These are phyloP conservation scores for Pichia sp. DNA, from an alignment of 1,139 yeast genomes.

Conservation along the genomic window DNA sequence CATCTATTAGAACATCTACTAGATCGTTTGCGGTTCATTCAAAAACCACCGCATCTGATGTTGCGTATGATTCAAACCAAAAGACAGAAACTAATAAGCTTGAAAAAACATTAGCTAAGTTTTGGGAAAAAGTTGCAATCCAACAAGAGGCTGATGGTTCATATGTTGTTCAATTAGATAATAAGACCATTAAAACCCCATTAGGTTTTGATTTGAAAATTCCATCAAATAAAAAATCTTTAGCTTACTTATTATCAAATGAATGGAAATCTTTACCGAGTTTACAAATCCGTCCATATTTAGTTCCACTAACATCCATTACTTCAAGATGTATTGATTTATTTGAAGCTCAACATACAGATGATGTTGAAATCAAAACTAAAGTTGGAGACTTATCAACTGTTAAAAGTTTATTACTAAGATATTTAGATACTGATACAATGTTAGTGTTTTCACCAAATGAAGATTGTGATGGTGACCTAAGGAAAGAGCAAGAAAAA, in stretches of 20 bases:
- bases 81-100: constrained; percentile 63
- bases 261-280: constrained; percentile 82
- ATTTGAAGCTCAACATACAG: constrained; percentile 31
- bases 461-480: constrained; percentile 74
- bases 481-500: constrained; percentile 71
- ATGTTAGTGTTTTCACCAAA: constrained; percentile 78
- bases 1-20: not conserved
- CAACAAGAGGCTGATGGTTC: constrained; percentile 24
- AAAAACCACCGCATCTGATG: not conserved
- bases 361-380: constrained; percentile 44
- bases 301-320: constrained; percentile 81
- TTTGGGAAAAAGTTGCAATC: constrained; percentile 78
- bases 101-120: constrained; percentile 63
- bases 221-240: constrained; percentile 50
- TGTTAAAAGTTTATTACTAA: constrained; percentile 51
- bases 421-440: constrained; percentile 91
- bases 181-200: constrained; percentile 78
- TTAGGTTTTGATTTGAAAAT: constrained; percentile 63
- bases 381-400: constrained; percentile 56
- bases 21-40: constrained; percentile 9
- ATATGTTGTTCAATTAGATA: constrained; percentile 53
- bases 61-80: constrained; percentile 44
- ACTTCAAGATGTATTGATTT: constrained; percentile 83
- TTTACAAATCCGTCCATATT: constrained; percentile 67
- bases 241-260: constrained; percentile 73